Conservation (phyloP, 805 yeast species). For the Maudiozyma saulgeensis region DNA sequence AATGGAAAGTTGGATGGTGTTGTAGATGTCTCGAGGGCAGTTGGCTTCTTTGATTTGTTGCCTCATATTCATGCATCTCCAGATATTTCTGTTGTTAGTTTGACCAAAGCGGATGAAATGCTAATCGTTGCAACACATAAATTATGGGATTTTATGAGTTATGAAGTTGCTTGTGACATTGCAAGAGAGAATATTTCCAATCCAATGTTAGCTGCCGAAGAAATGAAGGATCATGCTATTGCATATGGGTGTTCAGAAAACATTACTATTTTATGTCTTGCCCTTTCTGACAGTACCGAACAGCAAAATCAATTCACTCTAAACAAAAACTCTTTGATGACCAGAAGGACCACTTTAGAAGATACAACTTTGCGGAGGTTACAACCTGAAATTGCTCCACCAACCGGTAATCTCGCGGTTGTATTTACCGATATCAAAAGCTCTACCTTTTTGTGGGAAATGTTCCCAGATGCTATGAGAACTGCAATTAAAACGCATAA, state of each 20-base stretch:
- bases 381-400: slow-evolving; percentile 88
- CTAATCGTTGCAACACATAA: slow-evolving; percentile 74
- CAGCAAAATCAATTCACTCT: slow-evolving; percentile 23
- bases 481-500: slow-evolving; percentile 94
- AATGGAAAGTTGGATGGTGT: slow-evolving; percentile 80
- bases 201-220: slow-evolving; percentile 88
- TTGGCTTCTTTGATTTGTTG: slow-evolving; percentile 75
- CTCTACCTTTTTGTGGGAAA: slow-evolving; percentile 89
- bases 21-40: slow-evolving; percentile 77
- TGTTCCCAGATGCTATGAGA: slow-evolving; percentile 87
- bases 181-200: slow-evolving; percentile 71
- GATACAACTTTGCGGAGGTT: slow-evolving; percentile 75
- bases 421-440: slow-evolving; percentile 96
- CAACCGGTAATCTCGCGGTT: slow-evolving; percentile 88
- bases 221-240: slow-evolving; percentile 85
- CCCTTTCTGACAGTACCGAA: slow-evolving; percentile 44
- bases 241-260: slow-evolving; percentile 82
- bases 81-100: slow-evolving; percentile 49
- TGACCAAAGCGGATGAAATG: slow-evolving; percentile 71
- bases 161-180: slow-evolving; percentile 83
- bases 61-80: slow-evolving; percentile 91
- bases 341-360: slow-evolving; percentile 49
- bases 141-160: slow-evolving; percentile 76
- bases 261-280: slow-evolving; percentile 69
- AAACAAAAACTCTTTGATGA: slow-evolving; percentile 33